phyloP scores from a whole-genome alignment of 345 rosid species.

The Capsella bursapastoris region DNA sequence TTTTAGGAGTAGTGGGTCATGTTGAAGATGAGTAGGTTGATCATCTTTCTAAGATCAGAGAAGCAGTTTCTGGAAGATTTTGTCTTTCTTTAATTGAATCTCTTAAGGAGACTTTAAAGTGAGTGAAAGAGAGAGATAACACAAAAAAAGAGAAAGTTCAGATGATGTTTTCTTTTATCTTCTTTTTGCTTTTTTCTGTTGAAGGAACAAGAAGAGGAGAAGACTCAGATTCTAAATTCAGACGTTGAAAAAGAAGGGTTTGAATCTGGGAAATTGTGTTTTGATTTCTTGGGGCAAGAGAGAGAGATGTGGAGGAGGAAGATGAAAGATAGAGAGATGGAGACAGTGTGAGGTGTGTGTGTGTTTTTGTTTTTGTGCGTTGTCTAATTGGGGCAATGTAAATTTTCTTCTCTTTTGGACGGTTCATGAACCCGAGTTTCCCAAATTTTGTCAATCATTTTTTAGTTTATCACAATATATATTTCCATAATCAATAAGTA shows the following conservation, averaged over 20 bases:
- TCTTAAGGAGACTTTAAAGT: slow-evolving; percentile 34
- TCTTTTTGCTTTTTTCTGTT: slow-evolving; percentile 18
- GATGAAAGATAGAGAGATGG: slow-evolving; percentile 8
- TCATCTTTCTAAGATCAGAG: slow-evolving; percentile 5
- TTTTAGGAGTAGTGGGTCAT: slow-evolving; percentile 31
- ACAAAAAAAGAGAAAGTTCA: slow-evolving; percentile 39
- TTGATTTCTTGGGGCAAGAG: slow-evolving; percentile 34
- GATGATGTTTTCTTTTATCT: slow-evolving; percentile 7
- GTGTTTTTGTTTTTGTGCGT: slow-evolving; percentile 29
- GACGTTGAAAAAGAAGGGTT: slow-evolving; percentile 36
- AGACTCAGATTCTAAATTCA: slow-evolving; percentile 20
- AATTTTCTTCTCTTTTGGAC: not conserved
- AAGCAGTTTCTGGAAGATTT: slow-evolving; percentile 38
- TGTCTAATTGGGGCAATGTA: slow-evolving; percentile 21
- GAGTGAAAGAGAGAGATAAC: slow-evolving; percentile 30
- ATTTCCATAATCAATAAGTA: not conserved
- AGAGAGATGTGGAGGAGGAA: slow-evolving; percentile 25
- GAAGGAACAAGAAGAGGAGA: slow-evolving; percentile 4
- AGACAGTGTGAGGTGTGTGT: slow-evolving; percentile 19
- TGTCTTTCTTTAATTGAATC: slow-evolving; percentile 32
- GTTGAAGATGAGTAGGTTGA: slow-evolving; percentile 21
- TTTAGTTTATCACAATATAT: not conserved
- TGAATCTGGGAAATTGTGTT: slow-evolving; percentile 45
- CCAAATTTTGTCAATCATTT: not conserved
- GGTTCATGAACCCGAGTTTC: slow-evolving; percentile 34